A percentile compares a stretch with the other conserved stretches of the same genome.
These are phyloP conservation scores for Metschnikowia sp. DNA, from an alignment of 805 yeast species.

Conservation along the genomic window DNA sequence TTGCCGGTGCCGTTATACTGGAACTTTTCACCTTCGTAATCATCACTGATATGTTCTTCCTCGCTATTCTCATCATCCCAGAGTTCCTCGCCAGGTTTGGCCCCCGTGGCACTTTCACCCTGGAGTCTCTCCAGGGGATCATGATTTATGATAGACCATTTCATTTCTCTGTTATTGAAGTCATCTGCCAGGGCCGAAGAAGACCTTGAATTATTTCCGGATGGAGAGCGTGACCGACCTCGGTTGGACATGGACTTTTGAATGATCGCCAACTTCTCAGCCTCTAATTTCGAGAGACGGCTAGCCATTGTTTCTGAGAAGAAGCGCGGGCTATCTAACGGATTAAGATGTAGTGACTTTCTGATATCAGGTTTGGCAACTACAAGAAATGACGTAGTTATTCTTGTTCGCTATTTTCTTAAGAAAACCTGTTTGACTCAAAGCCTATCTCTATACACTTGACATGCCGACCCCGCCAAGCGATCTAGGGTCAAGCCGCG, in stretches of 20 bases:
- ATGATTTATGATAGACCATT: constrained; percentile 66
- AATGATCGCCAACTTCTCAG: constrained; percentile 39
- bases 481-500: too few relatives aligned
- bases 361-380: too few relatives aligned
- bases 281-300: constrained; percentile 38
- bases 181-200: constrained; percentile 37
- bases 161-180: constrained; percentile 38
- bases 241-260: constrained; percentile 36
- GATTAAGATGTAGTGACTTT: too few relatives aligned
- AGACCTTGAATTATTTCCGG: constrained; percentile 30
- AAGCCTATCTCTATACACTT: too few relatives aligned
- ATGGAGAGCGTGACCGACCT: constrained; percentile 38
- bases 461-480: too few relatives aligned
- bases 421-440: too few relatives aligned
- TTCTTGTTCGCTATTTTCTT: too few relatives aligned
- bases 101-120: constrained; percentile 8
- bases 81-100: constrained; percentile 5
- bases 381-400: too few relatives aligned
- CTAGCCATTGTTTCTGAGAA: constrained; percentile 23
- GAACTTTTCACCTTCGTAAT: constrained; percentile 53
- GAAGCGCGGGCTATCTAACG: too few relatives aligned
- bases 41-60: constrained; percentile 60
- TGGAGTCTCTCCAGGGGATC: constrained; percentile 69
- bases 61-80: constrained; percentile 44
- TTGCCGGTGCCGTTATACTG: constrained; percentile 60